Evolutionary conservation across 2,329 filamentous ascomycete species (phyloP).

Genomic region (Aureobasidium vineae): DNA sequence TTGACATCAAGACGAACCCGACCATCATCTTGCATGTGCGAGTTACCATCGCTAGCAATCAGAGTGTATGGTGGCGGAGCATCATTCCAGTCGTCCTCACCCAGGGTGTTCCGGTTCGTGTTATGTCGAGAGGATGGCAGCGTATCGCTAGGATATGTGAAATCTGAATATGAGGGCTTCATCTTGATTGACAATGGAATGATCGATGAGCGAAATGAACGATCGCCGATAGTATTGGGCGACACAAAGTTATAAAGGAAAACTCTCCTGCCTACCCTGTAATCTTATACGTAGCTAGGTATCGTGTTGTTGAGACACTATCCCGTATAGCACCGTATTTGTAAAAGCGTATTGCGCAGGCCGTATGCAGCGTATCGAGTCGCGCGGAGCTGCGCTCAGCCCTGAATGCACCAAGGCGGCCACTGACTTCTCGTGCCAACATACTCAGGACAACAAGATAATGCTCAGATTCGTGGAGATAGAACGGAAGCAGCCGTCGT

Average conservation of each 20-base stretch:
- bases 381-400: background rate
- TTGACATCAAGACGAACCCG: slow-evolving; percentile 3
- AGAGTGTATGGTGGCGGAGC: background rate
- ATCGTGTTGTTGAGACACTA: background rate
- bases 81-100: background rate
- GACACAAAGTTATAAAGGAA: background rate
- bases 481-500: too few species aligned
- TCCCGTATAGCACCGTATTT: slow-evolving; percentile 9
- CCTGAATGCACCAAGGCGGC: background rate
- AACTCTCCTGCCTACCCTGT: background rate
- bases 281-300: background rate
- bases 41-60: background rate
- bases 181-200: too few species aligned
- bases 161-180: background rate
- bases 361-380: slow-evolving; percentile 24
- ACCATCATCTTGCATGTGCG: background rate
- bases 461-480: too few species aligned
- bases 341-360: background rate
- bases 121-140: background rate
- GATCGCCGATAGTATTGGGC: background rate
- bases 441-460: too few species aligned
- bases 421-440: background rate
- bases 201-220: too few species aligned
- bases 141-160: background rate
- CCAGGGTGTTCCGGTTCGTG: background rate